Base-by-base conservation (phyloP, 805 yeast species). In the Zygoascus flipseniorum region DNA sequence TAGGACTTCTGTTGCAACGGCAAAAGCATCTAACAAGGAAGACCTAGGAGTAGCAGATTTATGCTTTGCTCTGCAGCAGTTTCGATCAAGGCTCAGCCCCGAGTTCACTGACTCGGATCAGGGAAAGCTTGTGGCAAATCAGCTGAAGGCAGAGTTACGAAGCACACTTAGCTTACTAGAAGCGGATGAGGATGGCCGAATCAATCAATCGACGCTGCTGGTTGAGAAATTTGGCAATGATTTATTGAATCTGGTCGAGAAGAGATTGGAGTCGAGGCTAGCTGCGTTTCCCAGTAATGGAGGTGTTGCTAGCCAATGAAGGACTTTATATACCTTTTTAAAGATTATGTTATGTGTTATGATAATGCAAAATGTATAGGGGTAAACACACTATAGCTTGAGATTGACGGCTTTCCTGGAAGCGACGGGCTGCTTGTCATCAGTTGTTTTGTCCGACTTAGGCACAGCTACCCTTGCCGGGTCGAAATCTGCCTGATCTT, bases 191-290 rank as follows among this genome's bases (percentile, higher is more conserved):
- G 53, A 52, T 14, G 44, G 47, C 16, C 28, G 43, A 16, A 49
- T 54, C 46, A 57, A 60, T 16, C 58, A 59, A 13, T 28, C 39
- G 39, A 35, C 13, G 8, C 39, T 5, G 39, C 39, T 60, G 47
- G 44, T 60, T 19, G 57, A 60, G 43, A 43, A 46, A 31, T 60
- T 77, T 41, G 58, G 62, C 26, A 54, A 56, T 37, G 43, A 49
- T 48, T 50, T 59, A 13, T 35, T 58, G 13, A n/a, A 48, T 13
- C 42, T 59, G 19, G 58, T 58, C 14, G 47, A 52, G 9, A 32
- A 42, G 31, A 31, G 49, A 19, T 13, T 45, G n/a, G 41, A 47
- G 4, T 5, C 39, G 13, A 35, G 39, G 16, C 39, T 35, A 23
- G 28, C 28, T 23, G 28, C 28, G 3, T 23, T 23, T 23, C 28